Conservation (phyloP, 2,329 filamentous ascomycete genomes). For the Fusarium euwallaceae region DNA sequence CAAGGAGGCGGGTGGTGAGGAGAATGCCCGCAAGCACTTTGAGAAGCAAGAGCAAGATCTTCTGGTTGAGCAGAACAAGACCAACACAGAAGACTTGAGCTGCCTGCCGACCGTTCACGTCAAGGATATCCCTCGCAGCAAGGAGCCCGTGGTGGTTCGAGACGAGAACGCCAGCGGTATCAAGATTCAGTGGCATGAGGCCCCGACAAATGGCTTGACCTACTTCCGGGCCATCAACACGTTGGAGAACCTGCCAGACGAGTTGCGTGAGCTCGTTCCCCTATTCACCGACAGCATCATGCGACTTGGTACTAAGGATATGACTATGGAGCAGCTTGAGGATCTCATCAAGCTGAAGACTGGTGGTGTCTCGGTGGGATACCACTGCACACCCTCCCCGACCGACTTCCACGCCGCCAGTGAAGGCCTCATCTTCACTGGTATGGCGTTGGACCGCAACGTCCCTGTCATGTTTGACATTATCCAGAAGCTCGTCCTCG, state of each 20-base stretch:
- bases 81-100: slow-evolving; percentile 85
- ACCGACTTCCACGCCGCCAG: slow-evolving; percentile 76
- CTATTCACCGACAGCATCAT: slow-evolving; percentile 94
- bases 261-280: slow-evolving; percentile 86
- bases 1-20: slow-evolving; percentile 76
- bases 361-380: slow-evolving; percentile 87
- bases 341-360: slow-evolving; percentile 97
- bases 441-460: slow-evolving; percentile 90
- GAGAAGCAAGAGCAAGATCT: slow-evolving; percentile 84
- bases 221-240: slow-evolving; percentile 93
- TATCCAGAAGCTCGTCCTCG: slow-evolving; percentile 81
- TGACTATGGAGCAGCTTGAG: slow-evolving; percentile 94
- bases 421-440: slow-evolving; percentile 87
- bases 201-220: slow-evolving; percentile 93
- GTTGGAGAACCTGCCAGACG: slow-evolving; percentile 83
- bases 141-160: slow-evolving; percentile 70
- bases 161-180: slow-evolving; percentile 76
- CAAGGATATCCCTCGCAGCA: slow-evolving; percentile 85
- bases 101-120: slow-evolving; percentile 91
- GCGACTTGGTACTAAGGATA: slow-evolving; percentile 88
- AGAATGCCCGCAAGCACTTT: slow-evolving; percentile 78
- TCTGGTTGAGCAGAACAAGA: slow-evolving; percentile 84
- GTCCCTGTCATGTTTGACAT: slow-evolving; percentile 92
- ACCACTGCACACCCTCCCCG: slow-evolving; percentile 85
- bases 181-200: slow-evolving; percentile 89